A percentile compares a stretch with the other conserved stretches of the same genome.
phyloP scores from a whole-genome alignment of 805 yeast species.

The Deakozyma indianensis region DNA sequence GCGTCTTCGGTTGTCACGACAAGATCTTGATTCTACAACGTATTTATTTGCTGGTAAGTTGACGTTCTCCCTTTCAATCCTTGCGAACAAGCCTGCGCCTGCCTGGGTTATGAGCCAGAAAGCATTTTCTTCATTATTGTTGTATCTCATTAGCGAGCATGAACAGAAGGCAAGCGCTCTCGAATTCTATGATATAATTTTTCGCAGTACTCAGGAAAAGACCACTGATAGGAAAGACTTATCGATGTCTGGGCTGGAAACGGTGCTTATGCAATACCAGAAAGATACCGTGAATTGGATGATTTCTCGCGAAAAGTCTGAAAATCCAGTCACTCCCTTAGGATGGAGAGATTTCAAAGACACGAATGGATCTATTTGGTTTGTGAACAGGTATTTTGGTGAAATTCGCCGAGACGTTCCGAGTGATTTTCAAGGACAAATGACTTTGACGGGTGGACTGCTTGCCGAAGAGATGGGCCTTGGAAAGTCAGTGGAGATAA shows the following conservation, averaged over 20 bases:
- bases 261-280: neutral
- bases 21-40: neutral
- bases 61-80: neutral
- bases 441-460: conserved; percentile 32
- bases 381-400: neutral
- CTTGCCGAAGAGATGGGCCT: conserved; percentile 95
- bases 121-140: neutral
- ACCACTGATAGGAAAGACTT: neutral
- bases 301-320: neutral
- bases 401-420: neutral
- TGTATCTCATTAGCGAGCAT: neutral
- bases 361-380: neutral
- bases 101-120: neutral
- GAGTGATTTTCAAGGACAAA: neutral
- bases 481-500: conserved; percentile 83
- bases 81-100: neutral
- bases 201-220: neutral
- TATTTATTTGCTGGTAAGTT: neutral
- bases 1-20: neutral
- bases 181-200: neutral
- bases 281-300: conserved; percentile 1
- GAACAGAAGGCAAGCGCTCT: neutral
- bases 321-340: neutral
- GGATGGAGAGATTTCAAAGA: neutral
- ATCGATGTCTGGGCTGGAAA: neutral